Evolutionary conservation across 177 flowering plant genomes (phyloP), one percentile per base, ranked within the genome.

Genomic region (Telopea speciosissima): DNA sequence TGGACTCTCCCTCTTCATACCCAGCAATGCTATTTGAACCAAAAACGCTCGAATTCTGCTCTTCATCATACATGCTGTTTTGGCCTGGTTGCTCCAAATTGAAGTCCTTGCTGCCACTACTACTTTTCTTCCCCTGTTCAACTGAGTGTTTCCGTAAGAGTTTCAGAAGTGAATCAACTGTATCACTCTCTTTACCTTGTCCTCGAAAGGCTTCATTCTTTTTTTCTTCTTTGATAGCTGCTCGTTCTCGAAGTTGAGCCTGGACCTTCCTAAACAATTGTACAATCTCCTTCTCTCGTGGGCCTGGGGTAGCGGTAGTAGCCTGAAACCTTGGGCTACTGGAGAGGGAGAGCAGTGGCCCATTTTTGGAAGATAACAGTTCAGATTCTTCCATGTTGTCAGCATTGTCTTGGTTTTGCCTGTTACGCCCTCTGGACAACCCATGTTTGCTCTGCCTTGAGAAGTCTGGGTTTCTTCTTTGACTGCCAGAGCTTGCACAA

Each of bases 201-300:
- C 81, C 92, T 74, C 83, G 80, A 17, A 76, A 54, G 25, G 85
- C 74, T 77, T 89, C 93, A 58, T 63, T 77, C 82, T 80, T 88
- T 81, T 85, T 88, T 33, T 83, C 90, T 77, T 86, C 91, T 77
- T 85, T 88, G 21, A 73, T 64, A 16, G 90, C 90, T 26, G 90
- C 89, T 70, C 91, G 78, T 77, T 87, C 88, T 24, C 90, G 86
- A 45, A 89, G 92, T 78, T 87, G 89, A 28, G 85, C 86, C 75
- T 94, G 95, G 67, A 94, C 90, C 81, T 89, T 90, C 65, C 88
- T 79, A 79, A 92, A 94, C n/a, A 94, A 81, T 67, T 90, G 93
- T 17, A 92, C 92, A 73, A 94, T 90, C 81, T 94, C 99, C 68
- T 82, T 90, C 78, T 94, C 97, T 73, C 88, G 84, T 2, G 85